A percentile compares a stretch with the other conserved stretches of the same genome.
These are phyloP conservation scores for Lentinus polychrous DNA, from an alignment of 1,284 basidiomycete genomes.

Conservation along the genomic window DNA sequence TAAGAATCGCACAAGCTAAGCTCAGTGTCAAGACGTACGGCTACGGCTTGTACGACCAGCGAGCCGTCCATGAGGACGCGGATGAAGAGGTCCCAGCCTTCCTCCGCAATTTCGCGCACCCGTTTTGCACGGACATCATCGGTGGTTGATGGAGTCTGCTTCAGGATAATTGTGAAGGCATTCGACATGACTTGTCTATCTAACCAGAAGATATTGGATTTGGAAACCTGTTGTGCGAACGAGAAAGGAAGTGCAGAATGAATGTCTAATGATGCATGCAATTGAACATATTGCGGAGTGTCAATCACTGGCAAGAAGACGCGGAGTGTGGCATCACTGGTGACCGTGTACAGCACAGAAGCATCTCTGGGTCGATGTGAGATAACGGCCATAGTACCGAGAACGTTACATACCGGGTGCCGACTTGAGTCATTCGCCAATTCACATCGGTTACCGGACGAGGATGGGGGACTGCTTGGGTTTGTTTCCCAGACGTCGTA, in stretches of 20 bases:
- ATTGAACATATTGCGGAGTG: slow-evolving; percentile 76
- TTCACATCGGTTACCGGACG: slow-evolving; percentile 54
- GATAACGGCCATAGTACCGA: slow-evolving; percentile 1
- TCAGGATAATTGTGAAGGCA: slow-evolving; percentile 36
- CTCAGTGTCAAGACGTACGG: slow-evolving; percentile 41
- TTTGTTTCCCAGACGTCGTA: slow-evolving; percentile 63
- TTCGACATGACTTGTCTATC: slow-evolving; percentile 52
- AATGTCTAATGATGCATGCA: slow-evolving; percentile 71
- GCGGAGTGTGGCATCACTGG: slow-evolving; percentile 68
- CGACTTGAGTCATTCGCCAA: slow-evolving; percentile 62
- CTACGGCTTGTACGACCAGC: slow-evolving; percentile 63
- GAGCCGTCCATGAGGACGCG: slow-evolving; percentile 69
- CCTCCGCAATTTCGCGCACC: slow-evolving; percentile 54
- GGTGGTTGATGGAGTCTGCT: slow-evolving; percentile 24
- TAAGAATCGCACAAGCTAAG: background rate
- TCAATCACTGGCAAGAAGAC: slow-evolving; percentile 87
- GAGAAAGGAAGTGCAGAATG: slow-evolving; percentile 44
- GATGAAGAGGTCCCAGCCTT: slow-evolving; percentile 75
- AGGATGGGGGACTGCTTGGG: slow-evolving; percentile 61
- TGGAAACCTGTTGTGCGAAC: slow-evolving; percentile 24
- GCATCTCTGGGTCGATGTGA: slow-evolving; percentile 47
- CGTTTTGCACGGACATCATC: slow-evolving; percentile 41
- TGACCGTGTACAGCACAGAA: slow-evolving; percentile 70
- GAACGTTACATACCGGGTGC: slow-evolving; percentile 46
- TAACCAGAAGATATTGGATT: slow-evolving; percentile 56